Conservation (phyloP, 176 grass and related monocot species). For the Avena atlantica region DNA sequence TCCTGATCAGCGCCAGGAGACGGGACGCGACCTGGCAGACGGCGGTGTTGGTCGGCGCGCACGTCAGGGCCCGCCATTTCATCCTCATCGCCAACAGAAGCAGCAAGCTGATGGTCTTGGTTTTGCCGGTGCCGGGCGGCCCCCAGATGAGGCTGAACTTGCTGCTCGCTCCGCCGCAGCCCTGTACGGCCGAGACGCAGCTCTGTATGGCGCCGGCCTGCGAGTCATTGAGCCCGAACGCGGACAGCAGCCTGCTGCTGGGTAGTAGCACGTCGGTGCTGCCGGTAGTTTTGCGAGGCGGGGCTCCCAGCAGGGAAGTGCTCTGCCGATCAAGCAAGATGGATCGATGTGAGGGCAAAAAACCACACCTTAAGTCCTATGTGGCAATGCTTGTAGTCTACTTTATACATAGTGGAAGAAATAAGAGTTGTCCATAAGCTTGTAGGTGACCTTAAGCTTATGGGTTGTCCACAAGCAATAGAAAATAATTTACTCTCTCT, state of each 20-base stretch:
- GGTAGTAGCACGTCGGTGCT: too few species aligned
- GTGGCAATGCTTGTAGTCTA: too few species aligned
- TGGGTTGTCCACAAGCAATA: too few species aligned
- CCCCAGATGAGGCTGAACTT: conserved; percentile 76
- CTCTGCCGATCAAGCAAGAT: neutral
- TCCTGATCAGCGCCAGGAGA: conserved; percentile 43
- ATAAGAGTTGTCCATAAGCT: too few species aligned
- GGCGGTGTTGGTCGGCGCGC: conserved; percentile 72
- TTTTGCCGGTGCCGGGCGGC: conserved; percentile 77
- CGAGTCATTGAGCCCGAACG: conserved; percentile 58
- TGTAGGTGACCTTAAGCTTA: too few species aligned
- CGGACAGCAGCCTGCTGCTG: too few species aligned
- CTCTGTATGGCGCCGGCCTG: conserved; percentile 45
- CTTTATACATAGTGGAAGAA: too few species aligned
- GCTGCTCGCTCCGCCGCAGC: neutral
- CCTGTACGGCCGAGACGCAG: conserved; percentile 52
- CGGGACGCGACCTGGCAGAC: conserved; percentile 59
- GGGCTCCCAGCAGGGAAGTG: conserved; percentile 6
- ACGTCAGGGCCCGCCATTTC: conserved; percentile 55
- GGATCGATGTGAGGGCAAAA: too few species aligned
- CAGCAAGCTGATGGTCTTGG: conserved; percentile 65
- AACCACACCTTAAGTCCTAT: too few species aligned
- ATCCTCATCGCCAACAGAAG: conserved; percentile 10
- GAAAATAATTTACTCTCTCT: too few species aligned
- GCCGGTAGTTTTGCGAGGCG: too few species aligned